Base-by-base conservation (phyloP, 1,284 basidiomycete genomes). In the Papiliotrema flavescens region DNA sequence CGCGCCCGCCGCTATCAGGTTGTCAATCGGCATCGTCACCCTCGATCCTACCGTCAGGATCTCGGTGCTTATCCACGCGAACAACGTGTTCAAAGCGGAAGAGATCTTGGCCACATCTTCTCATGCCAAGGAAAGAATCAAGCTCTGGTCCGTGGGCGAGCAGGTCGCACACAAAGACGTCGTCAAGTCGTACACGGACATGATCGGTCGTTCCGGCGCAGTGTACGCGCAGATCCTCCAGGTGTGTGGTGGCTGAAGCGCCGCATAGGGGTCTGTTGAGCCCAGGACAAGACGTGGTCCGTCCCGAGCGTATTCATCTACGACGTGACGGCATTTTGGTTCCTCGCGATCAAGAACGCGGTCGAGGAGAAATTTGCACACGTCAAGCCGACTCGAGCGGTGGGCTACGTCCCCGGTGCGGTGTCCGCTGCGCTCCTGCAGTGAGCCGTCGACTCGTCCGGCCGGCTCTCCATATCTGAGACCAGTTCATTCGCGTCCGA, bases 321-420 rank as follows among this genome's bases (percentile, higher is more conserved):
- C 24, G 59, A 61, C 45, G 41, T 52, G 36, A 55, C 46, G 6
- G 24, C 53, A 13, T 61, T 61, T 41, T 61, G 52, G 43, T 57
- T 52, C 39, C 17, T 49, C 2, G 14, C 20, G 1, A 36, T 57
- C 47, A 57, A 55, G 28, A 23, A 28, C 17, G 54, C 54, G 19
- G 59, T 61, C 2, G 55, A 57, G 32, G 56, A 50, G 14, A 50
- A 57, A n/a, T 57, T 61, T 44, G 53, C 59, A 9, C 55, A 57
- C 28, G 13, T 61, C 49, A 61, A 49, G 37, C 45, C 56, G 1
- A n/a, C 48, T 2, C 49, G 39, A 35, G 20, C 47, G 8, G 47
- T 61, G 17, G 59, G 50, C 8, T 61, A 61, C 37, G n/a, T 53
- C 34, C 32, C 53, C 59, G 35, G n/a, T 43, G 32, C 45, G 13